Evolutionary conservation across 2,329 filamentous ascomycete genomes (phyloP), one percentile per base, ranked within the genome.

Genomic region (Cadophora gregata): DNA sequence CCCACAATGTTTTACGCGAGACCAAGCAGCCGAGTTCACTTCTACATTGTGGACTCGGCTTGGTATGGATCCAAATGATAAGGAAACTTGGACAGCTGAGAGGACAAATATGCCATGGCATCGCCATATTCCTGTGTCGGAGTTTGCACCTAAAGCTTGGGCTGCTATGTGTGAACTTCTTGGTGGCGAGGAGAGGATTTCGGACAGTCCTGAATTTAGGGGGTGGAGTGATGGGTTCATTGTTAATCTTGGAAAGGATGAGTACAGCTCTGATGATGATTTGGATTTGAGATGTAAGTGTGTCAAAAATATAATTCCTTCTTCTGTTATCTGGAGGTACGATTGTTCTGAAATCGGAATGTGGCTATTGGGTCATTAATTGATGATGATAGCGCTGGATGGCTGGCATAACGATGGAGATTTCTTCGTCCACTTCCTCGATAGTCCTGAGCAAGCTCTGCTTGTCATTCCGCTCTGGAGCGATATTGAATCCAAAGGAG

Each of bases 351-450:
- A 45, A 45, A n/a, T 21, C 4, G 19, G 19, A 45, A 45, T 68
- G 48, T 80, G 83, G 53, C 59, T 61, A 58, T 19, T 21, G 24
- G 12, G 24, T 16, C 0, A 45, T 36, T 14, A 1, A 31, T 59
- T 68, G 48, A 65, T 36, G 5, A 0, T 12, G 12, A 50, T 38
- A 67, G 67, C 33, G 24, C 42, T 69, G 33, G 65, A 67, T 25
- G 61, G 63, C 21, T 69, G 89, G 89, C 89, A 91, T 77, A 87
- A 90, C 21, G 89, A 91, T 77, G 89, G 89, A 9, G 89, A 92
- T 71, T 91, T 90, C 77, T 92, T 92, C 75, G 82, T 89, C 5
- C 89, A 92, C 79, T 92, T 88, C 71, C 84, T 92, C 42, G 89
- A 92, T 75, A 89, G 85, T 24, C 86, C 86, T 0, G 90, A 92